A percentile compares a stretch with the other conserved stretches of the same genome.
phyloP scores from a whole-genome alignment of 2,329 filamentous ascomycete species.

The Penicillium sp. region DNA sequence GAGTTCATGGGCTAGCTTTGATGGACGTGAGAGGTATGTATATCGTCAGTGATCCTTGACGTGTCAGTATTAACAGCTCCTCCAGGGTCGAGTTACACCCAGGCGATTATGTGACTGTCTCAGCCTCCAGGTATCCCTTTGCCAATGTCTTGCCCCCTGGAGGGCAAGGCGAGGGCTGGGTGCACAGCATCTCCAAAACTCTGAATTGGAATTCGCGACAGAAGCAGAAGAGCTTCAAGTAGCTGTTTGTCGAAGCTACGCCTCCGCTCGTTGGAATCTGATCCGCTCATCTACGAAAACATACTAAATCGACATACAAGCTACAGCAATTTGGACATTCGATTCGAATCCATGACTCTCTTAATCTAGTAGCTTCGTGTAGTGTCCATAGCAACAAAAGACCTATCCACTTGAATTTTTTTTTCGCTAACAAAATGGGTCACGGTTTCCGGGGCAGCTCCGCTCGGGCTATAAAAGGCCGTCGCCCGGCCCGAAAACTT shows the following conservation, averaged over 20 bases:
- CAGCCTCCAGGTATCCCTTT: constrained; percentile 54
- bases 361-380: not conserved
- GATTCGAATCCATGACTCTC: not conserved
- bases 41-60: not conserved
- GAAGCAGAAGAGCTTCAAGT: constrained; percentile 45
- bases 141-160: constrained; percentile 50
- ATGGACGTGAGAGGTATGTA: constrained; percentile 75
- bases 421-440: constrained; percentile 31
- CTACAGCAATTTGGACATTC: not conserved
- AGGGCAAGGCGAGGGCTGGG: constrained; percentile 51
- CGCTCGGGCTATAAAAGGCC: constrained; percentile 34
- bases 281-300: not conserved
- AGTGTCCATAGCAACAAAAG: not conserved
- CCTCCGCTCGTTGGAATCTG: not conserved
- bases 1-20: constrained; percentile 95
- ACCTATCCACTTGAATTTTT: constrained; percentile 3
- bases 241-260: not conserved
- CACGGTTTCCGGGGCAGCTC: constrained; percentile 36
- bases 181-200: constrained; percentile 53
- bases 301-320: not conserved
- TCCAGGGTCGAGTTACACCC: constrained; percentile 49
- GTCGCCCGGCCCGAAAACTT: constrained; percentile 26
- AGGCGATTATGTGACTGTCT: constrained; percentile 56
- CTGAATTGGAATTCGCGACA: constrained; percentile 54
- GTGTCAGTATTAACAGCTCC: constrained; percentile 14